Evolutionary conservation across 73 alveolate genomes (phyloP).

Genomic region (Loxodes magnus): DNA sequence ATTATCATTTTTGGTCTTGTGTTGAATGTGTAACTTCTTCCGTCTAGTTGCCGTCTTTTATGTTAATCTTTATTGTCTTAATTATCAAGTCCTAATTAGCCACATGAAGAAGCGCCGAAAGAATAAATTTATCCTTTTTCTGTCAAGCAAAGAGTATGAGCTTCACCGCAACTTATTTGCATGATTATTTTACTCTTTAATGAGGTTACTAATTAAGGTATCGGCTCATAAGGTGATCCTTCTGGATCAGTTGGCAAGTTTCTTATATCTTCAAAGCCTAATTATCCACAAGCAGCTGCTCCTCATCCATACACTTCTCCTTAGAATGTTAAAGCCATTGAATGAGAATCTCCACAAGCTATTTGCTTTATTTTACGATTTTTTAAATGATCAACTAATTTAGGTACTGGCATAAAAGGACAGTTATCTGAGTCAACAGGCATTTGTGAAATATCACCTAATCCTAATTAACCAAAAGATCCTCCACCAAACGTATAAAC

Average conservation of each 20-base stretch:
- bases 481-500: conserved; percentile 81
- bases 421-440: conserved; percentile 67
- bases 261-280: conserved; percentile 57
- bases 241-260: conserved; percentile 50
- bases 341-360: conserved; percentile 92
- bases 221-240: conserved; percentile 63
- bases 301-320: conserved; percentile 89
- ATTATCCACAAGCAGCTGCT: conserved; percentile 81
- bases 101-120: conserved; percentile 75
- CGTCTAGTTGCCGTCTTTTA: not conserved
- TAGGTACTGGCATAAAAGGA: conserved; percentile 82
- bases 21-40: not conserved
- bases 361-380: conserved; percentile 35
- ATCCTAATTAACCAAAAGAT: conserved; percentile 82
- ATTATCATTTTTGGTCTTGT: conserved; percentile 25
- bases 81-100: conserved; percentile 52
- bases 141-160: conserved; percentile 52
- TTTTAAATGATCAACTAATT: conserved; percentile 38
- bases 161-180: conserved; percentile 80
- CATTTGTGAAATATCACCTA: conserved; percentile 55
- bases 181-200: conserved; percentile 43
- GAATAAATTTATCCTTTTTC: conserved; percentile 52
- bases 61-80: conserved; percentile 6
- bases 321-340: conserved; percentile 74
- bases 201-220: conserved; percentile 43